Evolutionary conservation across 169 alveolate species (phyloP), one percentile per base, ranked within the genome.

Genomic region (Plasmodium vivax): DNA sequence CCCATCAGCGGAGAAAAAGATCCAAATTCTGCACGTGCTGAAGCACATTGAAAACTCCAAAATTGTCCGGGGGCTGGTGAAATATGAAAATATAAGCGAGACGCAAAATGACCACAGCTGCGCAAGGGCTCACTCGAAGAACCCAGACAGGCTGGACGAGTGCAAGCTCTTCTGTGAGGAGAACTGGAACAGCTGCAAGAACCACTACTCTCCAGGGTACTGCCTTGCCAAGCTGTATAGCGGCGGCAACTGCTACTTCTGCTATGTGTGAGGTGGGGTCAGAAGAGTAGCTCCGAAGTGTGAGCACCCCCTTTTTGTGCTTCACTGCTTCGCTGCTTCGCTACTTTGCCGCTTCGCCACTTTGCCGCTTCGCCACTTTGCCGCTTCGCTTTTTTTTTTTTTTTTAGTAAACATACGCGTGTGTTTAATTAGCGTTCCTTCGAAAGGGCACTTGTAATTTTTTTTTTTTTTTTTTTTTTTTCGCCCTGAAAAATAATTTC

Each of bases 41-140:
- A 84, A 84, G 32, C 93, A 84, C 14, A 84, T 84, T 8, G 74
- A 84, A 16, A 84, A 84, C 1, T 12, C 54, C 16, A 68, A 71
- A 72, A 27, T 84, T n/a, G 32, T 16, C 34, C 72, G n/a, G 19
- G 93, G 93, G n/a, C 43, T 84, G 32, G 93, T 84, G 30, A 84
- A 84, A n/a, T 84, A 84, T 72, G 83, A 84, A 19, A 41, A 84
- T 34, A 43, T 43, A 38, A 41, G 30, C 32, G 83, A 71, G n/a
- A 73, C 74, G 16, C 51, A 43, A 16, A 34, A 38, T 68, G 74
- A 84, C 16, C 36, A 82, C 23, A n/a, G 84, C n/a, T 84, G 93
- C 23, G 30, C 83, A 4, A 47, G 93, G 75, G 43, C 93, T 9
- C 34, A 36, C 19, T 36, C 93, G 30, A 68, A 71, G n/a, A 58